Conservation (phyloP, 495 filamentous ascomycete species). For the Daldinia childiae region DNA sequence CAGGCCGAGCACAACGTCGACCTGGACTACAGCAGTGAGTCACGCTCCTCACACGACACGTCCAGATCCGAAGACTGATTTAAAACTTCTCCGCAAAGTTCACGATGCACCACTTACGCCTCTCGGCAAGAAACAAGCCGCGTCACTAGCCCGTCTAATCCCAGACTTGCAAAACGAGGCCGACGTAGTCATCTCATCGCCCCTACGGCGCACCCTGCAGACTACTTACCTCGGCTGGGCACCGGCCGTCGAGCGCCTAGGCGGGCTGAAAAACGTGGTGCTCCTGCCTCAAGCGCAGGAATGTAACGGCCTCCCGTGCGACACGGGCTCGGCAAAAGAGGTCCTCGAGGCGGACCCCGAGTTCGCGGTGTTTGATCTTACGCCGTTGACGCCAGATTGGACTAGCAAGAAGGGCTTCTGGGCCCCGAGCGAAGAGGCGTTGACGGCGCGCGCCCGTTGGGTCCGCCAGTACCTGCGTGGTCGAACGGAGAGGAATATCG, state of each 20-base stretch:
- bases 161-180: conserved; percentile 23
- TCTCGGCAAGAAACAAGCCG: conserved; percentile 36
- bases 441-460: conserved; percentile 22
- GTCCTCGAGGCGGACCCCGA: conserved; percentile 38
- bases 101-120: conserved; percentile 39
- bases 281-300: conserved; percentile 46
- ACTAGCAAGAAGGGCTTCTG: conserved; percentile 37
- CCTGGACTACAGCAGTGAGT: conserved; percentile 44
- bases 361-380: conserved; percentile 35
- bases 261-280: conserved; percentile 29
- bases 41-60: background rate
- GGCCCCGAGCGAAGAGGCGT: conserved; percentile 22
- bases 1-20: conserved; percentile 65
- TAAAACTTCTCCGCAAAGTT: conserved; percentile 11
- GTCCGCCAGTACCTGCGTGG: conserved; percentile 47
- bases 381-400: conserved; percentile 39
- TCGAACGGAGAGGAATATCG: conserved; percentile 64
- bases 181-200: conserved; percentile 34
- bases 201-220: conserved; percentile 36
- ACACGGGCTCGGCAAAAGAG: conserved; percentile 45
- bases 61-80: background rate
- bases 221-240: conserved; percentile 35
- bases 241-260: conserved; percentile 32
- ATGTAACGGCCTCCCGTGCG: conserved; percentile 51
- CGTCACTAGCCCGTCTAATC: conserved; percentile 24